Evolutionary conservation across 768 basidiomycete genomes (phyloP).

Genomic region (Austroboletus eburneus): DNA sequence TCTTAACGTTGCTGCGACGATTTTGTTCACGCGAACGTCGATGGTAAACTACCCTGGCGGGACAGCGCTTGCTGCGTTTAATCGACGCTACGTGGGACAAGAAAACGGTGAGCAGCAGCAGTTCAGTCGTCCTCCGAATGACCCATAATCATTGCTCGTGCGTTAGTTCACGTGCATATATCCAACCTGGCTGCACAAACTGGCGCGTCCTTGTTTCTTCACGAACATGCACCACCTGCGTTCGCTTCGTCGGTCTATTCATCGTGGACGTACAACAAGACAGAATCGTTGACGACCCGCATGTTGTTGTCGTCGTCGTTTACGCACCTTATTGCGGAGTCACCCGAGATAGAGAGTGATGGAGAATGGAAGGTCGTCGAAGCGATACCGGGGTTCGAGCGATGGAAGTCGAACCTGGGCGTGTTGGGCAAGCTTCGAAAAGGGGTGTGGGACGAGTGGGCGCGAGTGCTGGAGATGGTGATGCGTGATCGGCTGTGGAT

Average conservation of each 20-base stretch:
- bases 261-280: constrained; percentile 78
- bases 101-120: constrained; percentile 32
- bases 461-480: constrained; percentile 34
- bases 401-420: constrained; percentile 30
- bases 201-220: constrained; percentile 85
- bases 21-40: constrained; percentile 54
- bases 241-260: constrained; percentile 4
- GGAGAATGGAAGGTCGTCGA: constrained; percentile 42
- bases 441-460: too few relatives aligned
- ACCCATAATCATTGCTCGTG: too few relatives aligned
- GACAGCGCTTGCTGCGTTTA: constrained; percentile 58
- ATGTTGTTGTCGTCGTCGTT: constrained; percentile 41
- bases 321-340: constrained; percentile 65
- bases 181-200: constrained; percentile 85
- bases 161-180: constrained; percentile 67
- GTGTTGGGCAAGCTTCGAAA: constrained; percentile 10
- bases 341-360: constrained; percentile 18
- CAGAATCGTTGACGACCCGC: constrained; percentile 54
- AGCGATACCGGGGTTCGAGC: constrained; percentile 42
- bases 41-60: constrained; percentile 89
- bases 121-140: too few relatives aligned
- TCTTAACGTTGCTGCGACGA: constrained; percentile 51
- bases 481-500: constrained; percentile 46
- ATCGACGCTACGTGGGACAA: constrained; percentile 42
- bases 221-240: constrained; percentile 55